Evolutionary conservation across 176 grass and related monocot species (phyloP).

Genomic region (Aegilops bicornis): DNA sequence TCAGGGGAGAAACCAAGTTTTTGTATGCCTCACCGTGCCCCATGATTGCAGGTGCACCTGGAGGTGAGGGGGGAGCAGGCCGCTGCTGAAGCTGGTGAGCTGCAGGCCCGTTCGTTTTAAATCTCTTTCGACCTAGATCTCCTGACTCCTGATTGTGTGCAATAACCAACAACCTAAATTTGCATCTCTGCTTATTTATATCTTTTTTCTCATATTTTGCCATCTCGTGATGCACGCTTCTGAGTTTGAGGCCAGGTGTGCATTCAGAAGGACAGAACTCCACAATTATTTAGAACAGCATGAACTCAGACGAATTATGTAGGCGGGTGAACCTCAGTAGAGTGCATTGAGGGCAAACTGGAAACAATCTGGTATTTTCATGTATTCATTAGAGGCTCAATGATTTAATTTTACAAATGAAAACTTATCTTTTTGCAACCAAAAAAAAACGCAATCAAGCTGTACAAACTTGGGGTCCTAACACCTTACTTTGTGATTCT

Average conservation of each 20-base stretch:
- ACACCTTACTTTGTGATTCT: neutral
- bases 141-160: neutral
- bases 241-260: neutral
- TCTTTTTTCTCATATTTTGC: neutral
- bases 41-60: constrained; percentile 62
- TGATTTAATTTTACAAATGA: neutral
- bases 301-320: neutral
- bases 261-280: neutral
- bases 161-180: neutral
- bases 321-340: neutral
- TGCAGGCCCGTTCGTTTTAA: neutral
- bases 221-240: neutral
- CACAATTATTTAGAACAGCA: neutral
- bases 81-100: constrained; percentile 62
- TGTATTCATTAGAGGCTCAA: neutral
- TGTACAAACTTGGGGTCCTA: neutral
- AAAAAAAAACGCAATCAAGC: neutral
- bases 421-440: neutral
- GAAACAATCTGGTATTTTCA: neutral
- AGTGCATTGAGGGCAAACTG: neutral
- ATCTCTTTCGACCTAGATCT: neutral
- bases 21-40: neutral
- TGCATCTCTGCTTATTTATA: neutral
- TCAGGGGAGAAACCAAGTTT: neutral
- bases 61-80: constrained; percentile 52